These are phyloP conservation scores for Coix lacrymajobi DNA, from an alignment of 176 grass and related monocot genomes.

Conservation along the genomic window DNA sequence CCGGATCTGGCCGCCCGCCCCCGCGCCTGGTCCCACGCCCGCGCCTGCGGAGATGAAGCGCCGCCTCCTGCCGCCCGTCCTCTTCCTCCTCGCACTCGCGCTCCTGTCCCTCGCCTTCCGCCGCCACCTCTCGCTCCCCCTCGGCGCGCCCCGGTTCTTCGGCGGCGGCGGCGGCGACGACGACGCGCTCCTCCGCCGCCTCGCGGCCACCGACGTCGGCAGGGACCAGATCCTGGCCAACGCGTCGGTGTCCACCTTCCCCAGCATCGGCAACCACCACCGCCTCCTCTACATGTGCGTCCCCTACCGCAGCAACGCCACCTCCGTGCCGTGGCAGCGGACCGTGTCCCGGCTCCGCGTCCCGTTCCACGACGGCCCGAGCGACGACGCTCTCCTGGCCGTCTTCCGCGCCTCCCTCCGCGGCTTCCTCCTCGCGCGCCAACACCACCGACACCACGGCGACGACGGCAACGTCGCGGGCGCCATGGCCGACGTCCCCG, in stretches of 20 bases:
- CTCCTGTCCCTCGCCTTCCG: conserved; percentile 33
- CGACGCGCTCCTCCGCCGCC: conserved; percentile 18
- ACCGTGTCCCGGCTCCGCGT: conserved; percentile 31
- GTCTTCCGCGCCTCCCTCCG: conserved; percentile 12
- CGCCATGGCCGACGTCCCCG: not conserved
- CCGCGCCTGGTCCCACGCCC: not conserved
- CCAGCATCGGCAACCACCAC: conserved; percentile 38
- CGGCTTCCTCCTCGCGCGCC: not conserved
- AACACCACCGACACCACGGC: not conserved
- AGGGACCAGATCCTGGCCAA: not conserved
- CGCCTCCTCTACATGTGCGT: conserved; percentile 37
- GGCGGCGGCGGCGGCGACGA: not conserved
- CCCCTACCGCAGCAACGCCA: not conserved
- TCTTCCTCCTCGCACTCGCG: not conserved
- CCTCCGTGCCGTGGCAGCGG: not conserved
- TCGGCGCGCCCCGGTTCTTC: not conserved
- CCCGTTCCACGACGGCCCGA: not conserved
- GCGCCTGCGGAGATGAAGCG: conserved; percentile 29
- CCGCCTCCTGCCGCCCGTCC: conserved; percentile 5
- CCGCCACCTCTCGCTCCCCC: not conserved
- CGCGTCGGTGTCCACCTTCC: conserved; percentile 29
- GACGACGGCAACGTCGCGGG: not conserved
- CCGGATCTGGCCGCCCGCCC: conserved; percentile 22
- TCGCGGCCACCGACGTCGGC: conserved; percentile 17
- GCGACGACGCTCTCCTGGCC: conserved; percentile 6